Evolutionary conservation across 495 filamentous ascomycete species (phyloP), one percentile per base, ranked within the genome.

Genomic region (Talaromyces trachyspermus): DNA sequence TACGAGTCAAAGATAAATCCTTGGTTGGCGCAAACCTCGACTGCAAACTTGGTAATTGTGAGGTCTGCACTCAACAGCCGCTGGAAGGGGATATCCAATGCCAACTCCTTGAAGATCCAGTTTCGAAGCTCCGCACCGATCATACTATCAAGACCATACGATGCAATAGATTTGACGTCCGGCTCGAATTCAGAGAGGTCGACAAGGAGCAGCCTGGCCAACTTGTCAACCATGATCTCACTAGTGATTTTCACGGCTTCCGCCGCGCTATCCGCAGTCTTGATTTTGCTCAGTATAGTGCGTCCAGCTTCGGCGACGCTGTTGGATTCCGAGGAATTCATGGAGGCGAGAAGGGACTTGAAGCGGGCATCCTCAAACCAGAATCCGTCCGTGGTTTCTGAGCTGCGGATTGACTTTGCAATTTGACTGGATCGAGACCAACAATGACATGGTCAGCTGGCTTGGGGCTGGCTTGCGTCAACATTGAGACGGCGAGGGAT

Each of bases 101-200:
- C 44, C 23, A 57, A 63, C 51, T 68, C 60, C 59, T 69, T 68
- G 54, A 68, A 71, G 11, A 71, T 46, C 72, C 70, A 74, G 12
- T 58, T 72, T n/a, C 70, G 45, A 37, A 76, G 44, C 56, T 74
- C 71, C 1, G 65, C 63, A n/a, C 60, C 66, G 38, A 72, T 61
- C 71, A 75, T 68, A 49, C 60, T 68, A 46, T 76, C 70, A 9
- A 74, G 27, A 11, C 70, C 70, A 39, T 68, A 73, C 10, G 33
- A 42, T 2, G 57, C 61, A 19, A 74, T 51, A 8, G 36, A 18
- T 0, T 58, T 19, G 5, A 25, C 44, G 19, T 45, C 14, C 12
- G 35, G 22, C 12, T 56, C 36, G 14, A 60, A 42, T 5, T 52
- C 36, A 15, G 58, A 42, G 8, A 52, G 12, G 4, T 62, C 51